Percentiles rank a stretch among this genome's conserved stretches.
Evolutionary conservation across 768 basidiomycete species (phyloP).

Genomic region (Rhizopogon vulgaris): DNA sequence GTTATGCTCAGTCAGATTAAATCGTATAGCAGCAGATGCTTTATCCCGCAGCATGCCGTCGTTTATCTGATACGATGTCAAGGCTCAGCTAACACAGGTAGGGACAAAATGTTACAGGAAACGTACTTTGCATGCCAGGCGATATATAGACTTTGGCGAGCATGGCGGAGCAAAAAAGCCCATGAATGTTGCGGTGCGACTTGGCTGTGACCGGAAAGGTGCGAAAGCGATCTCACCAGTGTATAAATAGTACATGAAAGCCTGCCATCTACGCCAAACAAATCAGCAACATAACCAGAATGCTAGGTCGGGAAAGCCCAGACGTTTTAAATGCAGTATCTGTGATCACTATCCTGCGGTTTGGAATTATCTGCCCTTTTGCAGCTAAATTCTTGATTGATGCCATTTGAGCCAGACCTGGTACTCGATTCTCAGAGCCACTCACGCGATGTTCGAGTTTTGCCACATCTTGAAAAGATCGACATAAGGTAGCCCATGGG

Average conservation of each 20-base stretch:
- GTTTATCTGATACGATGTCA: conserved; percentile 10
- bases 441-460: background rate
- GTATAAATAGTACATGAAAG: conserved; percentile 29
- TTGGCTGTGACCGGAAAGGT: conserved; percentile 15
- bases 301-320: background rate
- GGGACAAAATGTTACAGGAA: background rate
- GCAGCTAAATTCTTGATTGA: background rate
- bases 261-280: conserved; percentile 23
- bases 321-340: conserved; percentile 9
- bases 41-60: conserved; percentile 10
- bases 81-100: background rate
- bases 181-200: background rate
- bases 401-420: background rate
- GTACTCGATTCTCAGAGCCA: background rate
- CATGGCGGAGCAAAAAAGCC: conserved; percentile 7
- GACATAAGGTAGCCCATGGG: background rate
- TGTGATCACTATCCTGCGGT: conserved; percentile 3
- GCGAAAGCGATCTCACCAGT: conserved; percentile 24
- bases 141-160: conserved; percentile 35
- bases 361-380: background rate
- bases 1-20: conserved; percentile 14
- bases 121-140: conserved; percentile 28
- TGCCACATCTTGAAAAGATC: background rate
- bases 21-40: conserved; percentile 14
- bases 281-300: background rate